A percentile compares a stretch with the other conserved stretches of the same genome.
These are phyloP conservation scores for Blastocystis sp. DNA, from an alignment of 352 stramenopile genomes.

Conservation along the genomic window DNA sequence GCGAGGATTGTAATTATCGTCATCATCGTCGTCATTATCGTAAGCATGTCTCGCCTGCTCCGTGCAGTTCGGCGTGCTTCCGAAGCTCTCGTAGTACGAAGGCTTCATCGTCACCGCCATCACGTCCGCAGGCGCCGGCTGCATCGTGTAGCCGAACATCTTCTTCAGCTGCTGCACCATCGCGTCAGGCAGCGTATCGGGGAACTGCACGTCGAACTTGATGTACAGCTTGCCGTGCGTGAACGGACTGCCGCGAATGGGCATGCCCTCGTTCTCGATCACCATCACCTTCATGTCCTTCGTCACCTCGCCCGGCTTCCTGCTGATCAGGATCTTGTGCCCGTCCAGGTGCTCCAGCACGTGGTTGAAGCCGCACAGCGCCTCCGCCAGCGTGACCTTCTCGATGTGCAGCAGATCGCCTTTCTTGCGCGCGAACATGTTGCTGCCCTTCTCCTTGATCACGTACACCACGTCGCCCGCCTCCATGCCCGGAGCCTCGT, in stretches of 20 bases:
- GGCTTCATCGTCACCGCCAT: constrained; percentile 76
- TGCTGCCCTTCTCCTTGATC: constrained; percentile 93
- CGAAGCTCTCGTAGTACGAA: constrained; percentile 76
- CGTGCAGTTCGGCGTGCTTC: constrained; percentile 70
- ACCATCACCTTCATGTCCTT: constrained; percentile 75
- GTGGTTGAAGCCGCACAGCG: constrained; percentile 82
- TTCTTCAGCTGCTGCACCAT: constrained; percentile 74
- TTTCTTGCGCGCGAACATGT: constrained; percentile 90
- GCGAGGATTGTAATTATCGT: constrained; percentile 75
- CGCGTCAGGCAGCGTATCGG: constrained; percentile 77
- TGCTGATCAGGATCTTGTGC: constrained; percentile 70
- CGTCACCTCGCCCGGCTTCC: constrained; percentile 70
- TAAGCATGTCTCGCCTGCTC: constrained; percentile 73
- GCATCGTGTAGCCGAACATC: constrained; percentile 79
- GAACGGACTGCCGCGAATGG: constrained; percentile 92
- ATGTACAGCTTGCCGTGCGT: constrained; percentile 96
- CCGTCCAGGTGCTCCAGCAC: constrained; percentile 76
- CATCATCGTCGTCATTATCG: constrained; percentile 87
- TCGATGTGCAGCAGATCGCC: constrained; percentile 92
- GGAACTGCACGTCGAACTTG: constrained; percentile 93
- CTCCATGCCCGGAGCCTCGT: constrained; percentile 85
- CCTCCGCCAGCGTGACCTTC: constrained; percentile 89
- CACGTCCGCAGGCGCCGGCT: constrained; percentile 75
- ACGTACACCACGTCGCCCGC: constrained; percentile 96
- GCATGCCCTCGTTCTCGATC: constrained; percentile 89